Base-by-base conservation (phyloP, 2,329 filamentous ascomycete genomes). In the Claviceps lovelessii region DNA sequence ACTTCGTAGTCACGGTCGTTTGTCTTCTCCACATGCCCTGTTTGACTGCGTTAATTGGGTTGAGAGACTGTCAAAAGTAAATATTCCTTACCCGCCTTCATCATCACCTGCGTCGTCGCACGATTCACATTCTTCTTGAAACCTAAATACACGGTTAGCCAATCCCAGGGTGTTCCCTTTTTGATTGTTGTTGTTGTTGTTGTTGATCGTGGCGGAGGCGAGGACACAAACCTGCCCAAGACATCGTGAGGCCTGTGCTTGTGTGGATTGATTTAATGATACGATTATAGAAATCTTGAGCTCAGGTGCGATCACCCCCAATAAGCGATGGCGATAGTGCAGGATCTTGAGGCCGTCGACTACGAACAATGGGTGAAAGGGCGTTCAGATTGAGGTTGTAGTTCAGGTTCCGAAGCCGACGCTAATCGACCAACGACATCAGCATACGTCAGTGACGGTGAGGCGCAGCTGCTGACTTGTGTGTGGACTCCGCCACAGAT, bases 101-200 rank as follows among this genome's bases (percentile, higher is more conserved):
- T 97, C 89, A 98, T 96, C 59, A 97, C 91, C 84, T 96, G 90
- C 74, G 94, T 98, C 72, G 91, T 96, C 65, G 91, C 91, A 76
- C 93, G 89, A 77, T 93, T 91, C 76, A 97, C 90, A 83, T 94
- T 94, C 72, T 95, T 95, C 76, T 93, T 74, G 65, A 74, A 74
- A 61, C 72, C 72, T 74, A 60, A 49, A 50, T 58, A 70, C 62
- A 69, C 64, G n/a, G 50, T 66, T 61, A 62, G 62, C 61, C 57
- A 59, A 59, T 60, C 58, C 53, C 62, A 5, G 23, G 15, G 7
- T 31, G 4, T 31, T 29, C 29, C 8, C 8, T 47, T 15, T 31
- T 47, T 29, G 13, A 7, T 19, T 46, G 10, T 47, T 13, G 29
- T 29, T 29, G 23, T 23, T 7, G 45, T 3, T 47, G 23, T 23